Percentiles rank a stretch among this genome's conserved stretches.
phyloP scores from a whole-genome alignment of 1,139 yeast genomes.

The Pichia sp. region DNA sequence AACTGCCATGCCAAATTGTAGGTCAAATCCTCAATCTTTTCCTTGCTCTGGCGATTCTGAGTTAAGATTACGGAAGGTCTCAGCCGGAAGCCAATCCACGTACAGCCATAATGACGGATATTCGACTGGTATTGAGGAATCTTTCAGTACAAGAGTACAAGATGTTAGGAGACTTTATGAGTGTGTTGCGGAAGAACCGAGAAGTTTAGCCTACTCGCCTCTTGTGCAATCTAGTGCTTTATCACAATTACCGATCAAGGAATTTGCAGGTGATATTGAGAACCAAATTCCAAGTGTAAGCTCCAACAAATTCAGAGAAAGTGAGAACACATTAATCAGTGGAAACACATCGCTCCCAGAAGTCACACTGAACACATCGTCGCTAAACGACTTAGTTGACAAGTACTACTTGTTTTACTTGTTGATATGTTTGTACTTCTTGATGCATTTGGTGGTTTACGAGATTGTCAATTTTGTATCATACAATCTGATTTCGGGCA shows the following conservation, averaged over 20 bases:
- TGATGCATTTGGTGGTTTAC: constrained; percentile 9
- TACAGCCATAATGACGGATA: not conserved
- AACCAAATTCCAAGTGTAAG: not conserved
- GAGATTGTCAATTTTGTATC: constrained; percentile 7
- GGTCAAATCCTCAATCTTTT: not conserved
- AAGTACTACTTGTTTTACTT: constrained; percentile 8
- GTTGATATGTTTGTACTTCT: not conserved
- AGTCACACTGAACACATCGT: not conserved
- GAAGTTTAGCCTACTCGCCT: not conserved
- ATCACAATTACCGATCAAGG: not conserved
- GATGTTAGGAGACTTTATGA: constrained; percentile 2
- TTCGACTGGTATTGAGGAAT: constrained; percentile 2
- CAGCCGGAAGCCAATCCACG: not conserved
- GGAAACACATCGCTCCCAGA: not conserved
- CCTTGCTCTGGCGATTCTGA: not conserved
- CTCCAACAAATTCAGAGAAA: not conserved
- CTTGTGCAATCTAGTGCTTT: not conserved
- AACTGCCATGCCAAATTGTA: not conserved
- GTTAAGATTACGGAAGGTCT: constrained; percentile 1
- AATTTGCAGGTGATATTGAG: not conserved
- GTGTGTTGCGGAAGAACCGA: not conserved
- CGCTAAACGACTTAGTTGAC: constrained; percentile 6
- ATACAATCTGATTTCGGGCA: constrained; percentile 5
- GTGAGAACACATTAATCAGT: not conserved
- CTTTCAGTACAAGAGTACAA: not conserved